Evolutionary conservation across 148 eudicot genomes (phyloP).

Genomic region (Tetragonia tetragonoides): DNA sequence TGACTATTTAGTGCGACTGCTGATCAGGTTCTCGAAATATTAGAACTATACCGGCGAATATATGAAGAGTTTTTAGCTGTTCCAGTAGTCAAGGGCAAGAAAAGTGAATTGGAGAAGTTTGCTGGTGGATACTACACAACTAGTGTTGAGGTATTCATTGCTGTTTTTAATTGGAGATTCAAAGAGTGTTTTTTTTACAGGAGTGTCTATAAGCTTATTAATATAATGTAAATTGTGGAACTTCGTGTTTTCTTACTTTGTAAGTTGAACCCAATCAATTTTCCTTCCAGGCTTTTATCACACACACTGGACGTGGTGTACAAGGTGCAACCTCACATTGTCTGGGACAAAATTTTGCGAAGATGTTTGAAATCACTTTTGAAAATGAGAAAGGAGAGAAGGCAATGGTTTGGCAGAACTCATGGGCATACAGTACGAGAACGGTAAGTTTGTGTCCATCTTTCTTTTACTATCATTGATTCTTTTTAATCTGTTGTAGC

Average conservation of each 20-base stretch:
- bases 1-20: slow-evolving; percentile 5
- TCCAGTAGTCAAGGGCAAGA: slow-evolving; percentile 89
- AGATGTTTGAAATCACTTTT: slow-evolving; percentile 95
- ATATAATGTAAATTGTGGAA: background rate
- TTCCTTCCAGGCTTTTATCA: slow-evolving; percentile 78
- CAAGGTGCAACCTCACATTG: slow-evolving; percentile 99
- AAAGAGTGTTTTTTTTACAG: background rate
- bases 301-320: slow-evolving; percentile 88
- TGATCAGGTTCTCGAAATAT: slow-evolving; percentile 61
- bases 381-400: slow-evolving; percentile 91
- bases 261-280: background rate
- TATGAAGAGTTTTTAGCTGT: slow-evolving; percentile 96
- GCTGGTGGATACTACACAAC: slow-evolving; percentile 98
- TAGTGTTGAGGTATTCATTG: slow-evolving; percentile 65
- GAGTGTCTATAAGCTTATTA: background rate
- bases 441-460: slow-evolving; percentile 46
- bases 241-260: slow-evolving; percentile 2
- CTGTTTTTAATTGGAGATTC: background rate
- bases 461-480: slow-evolving; percentile 13
- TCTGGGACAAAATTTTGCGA: slow-evolving; percentile 94
- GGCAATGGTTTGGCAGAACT: slow-evolving; percentile 95
- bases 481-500: background rate
- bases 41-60: slow-evolving; percentile 75
- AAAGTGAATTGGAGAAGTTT: slow-evolving; percentile 94
- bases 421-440: slow-evolving; percentile 97